Conservation (phyloP, 176 grass and related monocot genomes). For the Cenchrus purpureus region DNA sequence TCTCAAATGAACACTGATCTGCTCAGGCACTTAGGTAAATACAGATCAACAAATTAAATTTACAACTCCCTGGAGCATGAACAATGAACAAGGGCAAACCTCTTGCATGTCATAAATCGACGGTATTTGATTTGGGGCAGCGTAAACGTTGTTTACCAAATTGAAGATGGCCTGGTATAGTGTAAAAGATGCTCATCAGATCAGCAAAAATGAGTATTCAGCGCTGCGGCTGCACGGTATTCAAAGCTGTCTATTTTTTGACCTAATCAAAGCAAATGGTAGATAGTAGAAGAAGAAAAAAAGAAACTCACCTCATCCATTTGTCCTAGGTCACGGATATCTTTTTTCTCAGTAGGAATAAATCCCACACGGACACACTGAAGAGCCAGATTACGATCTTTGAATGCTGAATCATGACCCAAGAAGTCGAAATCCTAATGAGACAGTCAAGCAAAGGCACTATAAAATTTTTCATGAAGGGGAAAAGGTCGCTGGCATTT, state of each 20-base stretch:
- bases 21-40: background rate
- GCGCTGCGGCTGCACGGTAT: background rate
- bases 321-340: constrained; percentile 79
- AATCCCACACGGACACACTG: constrained; percentile 86
- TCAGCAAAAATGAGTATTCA: background rate
- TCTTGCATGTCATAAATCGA: constrained; percentile 87
- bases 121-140: constrained; percentile 76
- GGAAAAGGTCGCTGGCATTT: background rate
- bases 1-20: background rate
- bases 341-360: constrained; percentile 81
- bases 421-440: constrained; percentile 87
- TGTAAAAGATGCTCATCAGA: constrained; percentile 11
- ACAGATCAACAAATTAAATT: background rate
- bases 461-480: background rate
- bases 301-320: constrained; percentile 78
- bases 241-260: background rate
- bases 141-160: constrained; percentile 84
- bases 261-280: constrained; percentile 20
- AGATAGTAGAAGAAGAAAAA: background rate
- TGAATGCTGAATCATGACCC: constrained; percentile 94
- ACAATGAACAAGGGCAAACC: constrained; percentile 42
- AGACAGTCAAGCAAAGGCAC: background rate
- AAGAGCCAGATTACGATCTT: constrained; percentile 72
- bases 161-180: constrained; percentile 76
- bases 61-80: background rate